These are phyloP conservation scores for Colletotrichum sp. DNA, from an alignment of 2,329 filamentous ascomycete species.

Conservation along the genomic window DNA sequence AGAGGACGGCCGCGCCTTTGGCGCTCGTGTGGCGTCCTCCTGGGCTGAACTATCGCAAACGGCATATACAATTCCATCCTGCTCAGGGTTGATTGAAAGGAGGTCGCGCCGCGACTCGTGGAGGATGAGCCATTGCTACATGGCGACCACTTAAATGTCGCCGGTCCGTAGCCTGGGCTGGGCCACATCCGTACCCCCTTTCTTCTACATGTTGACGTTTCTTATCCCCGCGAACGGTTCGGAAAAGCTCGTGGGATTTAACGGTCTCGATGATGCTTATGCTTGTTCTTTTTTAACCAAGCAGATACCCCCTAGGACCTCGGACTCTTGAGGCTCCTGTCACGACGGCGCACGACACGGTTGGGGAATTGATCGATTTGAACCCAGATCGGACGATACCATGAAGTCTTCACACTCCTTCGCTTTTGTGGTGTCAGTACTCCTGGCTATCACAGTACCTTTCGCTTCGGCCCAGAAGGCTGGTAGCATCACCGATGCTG, in stretches of 20 bases:
- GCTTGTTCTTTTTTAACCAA: not conserved
- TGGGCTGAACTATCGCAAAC: not conserved
- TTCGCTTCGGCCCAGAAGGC: slow-evolving; percentile 2
- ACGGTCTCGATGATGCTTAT: not conserved
- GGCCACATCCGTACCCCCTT: not conserved
- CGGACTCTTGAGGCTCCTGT: not conserved
- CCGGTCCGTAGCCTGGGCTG: not conserved
- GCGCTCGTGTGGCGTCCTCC: not conserved
- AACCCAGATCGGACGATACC: not conserved
- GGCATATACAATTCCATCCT: not conserved
- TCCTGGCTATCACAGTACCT: not conserved
- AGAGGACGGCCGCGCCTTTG: not conserved
- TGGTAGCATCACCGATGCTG: not conserved
- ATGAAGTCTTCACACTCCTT: not conserved
- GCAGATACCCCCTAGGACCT: not conserved
- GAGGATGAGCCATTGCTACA: not conserved
- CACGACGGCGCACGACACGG: not conserved
- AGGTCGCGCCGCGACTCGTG: not conserved
- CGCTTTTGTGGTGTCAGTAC: not conserved
- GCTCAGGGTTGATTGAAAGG: not conserved
- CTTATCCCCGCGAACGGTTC: not conserved
- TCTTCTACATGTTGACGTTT: not conserved
- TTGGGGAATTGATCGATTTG: not conserved
- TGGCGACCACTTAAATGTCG: not conserved
- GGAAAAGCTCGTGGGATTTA: not conserved